phyloP scores from a whole-genome alignment of 2,329 filamentous ascomycete genomes.

The Nothophaeocryptopus gaeumannii region DNA sequence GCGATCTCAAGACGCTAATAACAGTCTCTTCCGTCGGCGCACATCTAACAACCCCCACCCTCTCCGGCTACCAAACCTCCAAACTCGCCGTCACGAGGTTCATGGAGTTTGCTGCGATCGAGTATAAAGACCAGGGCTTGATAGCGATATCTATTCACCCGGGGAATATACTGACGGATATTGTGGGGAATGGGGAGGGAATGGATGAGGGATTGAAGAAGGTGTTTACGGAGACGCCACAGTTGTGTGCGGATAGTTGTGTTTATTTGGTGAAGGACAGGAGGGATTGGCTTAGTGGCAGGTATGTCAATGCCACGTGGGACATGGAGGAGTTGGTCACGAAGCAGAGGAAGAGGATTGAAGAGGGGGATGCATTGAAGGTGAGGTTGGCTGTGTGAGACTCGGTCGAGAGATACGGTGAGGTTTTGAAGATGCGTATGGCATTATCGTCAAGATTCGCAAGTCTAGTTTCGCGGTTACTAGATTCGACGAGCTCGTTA shows the following conservation, averaged over 20 bases:
- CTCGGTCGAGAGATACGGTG: too few species aligned
- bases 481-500: too few species aligned
- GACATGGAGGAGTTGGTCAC: slow-evolving; percentile 39
- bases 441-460: too few species aligned
- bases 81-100: slow-evolving; percentile 49
- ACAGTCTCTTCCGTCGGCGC: slow-evolving; percentile 44
- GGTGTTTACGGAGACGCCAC: slow-evolving; percentile 30
- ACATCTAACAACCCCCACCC: slow-evolving; percentile 23
- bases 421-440: too few species aligned
- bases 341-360: slow-evolving; percentile 35
- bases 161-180: slow-evolving; percentile 46
- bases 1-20: slow-evolving; percentile 42
- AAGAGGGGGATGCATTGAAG: slow-evolving; percentile 37
- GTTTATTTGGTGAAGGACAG: slow-evolving; percentile 34
- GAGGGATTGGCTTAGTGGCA: slow-evolving; percentile 39
- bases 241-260: slow-evolving; percentile 33
- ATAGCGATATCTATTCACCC: slow-evolving; percentile 47
- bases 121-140: slow-evolving; percentile 45
- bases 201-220: slow-evolving; percentile 34
- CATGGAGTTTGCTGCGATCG: slow-evolving; percentile 45
- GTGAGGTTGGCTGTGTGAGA: slow-evolving; percentile 21
- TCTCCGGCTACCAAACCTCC: slow-evolving; percentile 46
- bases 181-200: slow-evolving; percentile 29
- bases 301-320: slow-evolving; percentile 40
- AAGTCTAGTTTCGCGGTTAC: too few species aligned